Conservation (phyloP, 345 rosid genomes). For the Citrus mangshanensis region DNA sequence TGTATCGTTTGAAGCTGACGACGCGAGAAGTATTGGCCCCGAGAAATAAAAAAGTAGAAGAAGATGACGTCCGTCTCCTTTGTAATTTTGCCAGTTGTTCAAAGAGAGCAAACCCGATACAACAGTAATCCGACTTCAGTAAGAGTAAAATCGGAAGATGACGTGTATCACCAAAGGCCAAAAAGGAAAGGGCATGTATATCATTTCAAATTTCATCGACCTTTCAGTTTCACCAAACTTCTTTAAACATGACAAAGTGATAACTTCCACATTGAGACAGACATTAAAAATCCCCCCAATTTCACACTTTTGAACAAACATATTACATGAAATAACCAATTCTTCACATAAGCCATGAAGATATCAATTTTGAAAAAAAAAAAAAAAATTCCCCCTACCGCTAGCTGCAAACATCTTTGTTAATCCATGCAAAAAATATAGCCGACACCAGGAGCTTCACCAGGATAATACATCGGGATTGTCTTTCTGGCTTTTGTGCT, state of each 20-base stretch:
- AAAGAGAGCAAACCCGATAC: background rate
- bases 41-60: background rate
- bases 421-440: constrained; percentile 20
- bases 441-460: constrained; percentile 26
- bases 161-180: background rate
- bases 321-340: constrained; percentile 10
- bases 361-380: background rate
- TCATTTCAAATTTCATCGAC: background rate
- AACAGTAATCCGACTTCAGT: background rate
- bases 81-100: background rate
- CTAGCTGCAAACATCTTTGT: constrained; percentile 20
- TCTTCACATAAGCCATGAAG: constrained; percentile 16
- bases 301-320: background rate
- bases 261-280: background rate
- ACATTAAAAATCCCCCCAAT: background rate
- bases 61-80: background rate
- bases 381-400: constrained; percentile 1
- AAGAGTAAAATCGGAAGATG: background rate
- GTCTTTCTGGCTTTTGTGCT: constrained; percentile 19
- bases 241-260: background rate
- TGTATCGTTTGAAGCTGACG: no score
- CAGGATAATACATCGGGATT: constrained; percentile 21
- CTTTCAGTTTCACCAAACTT: background rate
- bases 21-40: no score
- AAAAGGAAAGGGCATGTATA: background rate